Evolutionary conservation across 371 early-diverging fungal genomes (phyloP).

Genomic region (Haplosporangium sp.): DNA sequence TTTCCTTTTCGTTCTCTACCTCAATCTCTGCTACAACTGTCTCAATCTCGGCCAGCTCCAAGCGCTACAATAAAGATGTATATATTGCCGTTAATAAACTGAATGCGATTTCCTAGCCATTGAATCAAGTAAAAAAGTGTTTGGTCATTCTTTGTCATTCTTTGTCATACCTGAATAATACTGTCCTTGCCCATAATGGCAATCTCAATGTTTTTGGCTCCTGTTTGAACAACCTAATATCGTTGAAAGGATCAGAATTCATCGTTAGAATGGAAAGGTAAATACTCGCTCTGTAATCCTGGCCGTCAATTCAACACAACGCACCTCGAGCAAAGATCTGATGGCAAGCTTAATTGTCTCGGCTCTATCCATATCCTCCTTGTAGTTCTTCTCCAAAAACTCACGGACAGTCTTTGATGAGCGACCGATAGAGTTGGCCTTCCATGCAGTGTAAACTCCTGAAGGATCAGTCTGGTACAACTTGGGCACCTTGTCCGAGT

Average conservation of each 20-base stretch:
- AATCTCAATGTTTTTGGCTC: constrained; percentile 98
- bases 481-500: constrained; percentile 84
- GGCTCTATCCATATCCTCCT: constrained; percentile 82
- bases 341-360: constrained; percentile 93
- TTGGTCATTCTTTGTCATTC: too few relatives aligned
- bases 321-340: constrained; percentile 90
- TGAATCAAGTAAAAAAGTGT: too few relatives aligned
- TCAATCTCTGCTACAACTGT: constrained; percentile 88
- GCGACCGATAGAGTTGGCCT: constrained; percentile 97
- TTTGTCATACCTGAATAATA: constrained; percentile 67
- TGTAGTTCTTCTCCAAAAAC: constrained; percentile 97
- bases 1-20: constrained; percentile 95
- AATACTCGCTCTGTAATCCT: too few relatives aligned
- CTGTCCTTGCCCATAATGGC: constrained; percentile 88
- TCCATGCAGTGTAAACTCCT: constrained; percentile 99
- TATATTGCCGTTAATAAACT: not conserved
- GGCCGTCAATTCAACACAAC: not conserved
- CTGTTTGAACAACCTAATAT: constrained; percentile 93
- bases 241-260: not conserved
- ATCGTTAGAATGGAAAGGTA: too few relatives aligned
- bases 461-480: constrained; percentile 99
- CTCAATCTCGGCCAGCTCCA: constrained; percentile 88
- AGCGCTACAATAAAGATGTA: constrained; percentile 59
- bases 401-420: constrained; percentile 97
- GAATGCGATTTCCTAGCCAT: too few relatives aligned